Evolutionary conservation across 2,329 filamentous ascomycete genomes (phyloP), one percentile per base, ranked within the genome.

Genomic region (Pseudogymnoascus sp.): DNA sequence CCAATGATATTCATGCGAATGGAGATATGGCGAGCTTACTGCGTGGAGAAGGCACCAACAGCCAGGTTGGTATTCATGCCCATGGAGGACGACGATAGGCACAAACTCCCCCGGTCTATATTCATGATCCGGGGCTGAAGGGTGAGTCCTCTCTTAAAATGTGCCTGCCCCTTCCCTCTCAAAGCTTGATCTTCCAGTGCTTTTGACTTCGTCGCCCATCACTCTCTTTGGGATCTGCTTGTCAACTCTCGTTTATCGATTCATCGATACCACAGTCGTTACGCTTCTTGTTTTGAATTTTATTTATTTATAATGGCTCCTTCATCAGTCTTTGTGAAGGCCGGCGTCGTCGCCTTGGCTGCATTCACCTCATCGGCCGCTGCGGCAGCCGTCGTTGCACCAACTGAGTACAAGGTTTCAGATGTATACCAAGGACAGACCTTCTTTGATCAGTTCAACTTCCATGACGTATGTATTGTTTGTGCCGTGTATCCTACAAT

Each of bases 361-460:
- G 60, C 63, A 60, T 65, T 63, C 49, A 61, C 60, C 16, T 59
- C 45, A 35, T 60, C 58, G 5, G 58, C 58, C 26, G 21, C 23
- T 12, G 58, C 58, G 11, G 38, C 60, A 55, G 60, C 10, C 7
- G 66, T 60, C 12, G 60, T 41, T 59, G 63, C 58, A 14, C 35
- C 62, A 35, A 63, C 61, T n/a, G 55, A 62, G 43, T 69, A 67
- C 61, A 65, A 43, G 43, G 59, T 62, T 52, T 63, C 43, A 10
- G 68, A 69, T 52, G 61, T 76, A 23, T 81, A 78, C 62, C 70
- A 71, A 11, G 78, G 78, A 55, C 72, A 75, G 60, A 71, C 74
- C 45, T 72, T 81, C 39, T 71, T 81, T 52, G 75, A 75, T 52
- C 76, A 76, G 64, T 83, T 83, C 70, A 76, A 76, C 64, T 85